Evolutionary conservation across 345 rosid species (phyloP).

Genomic region (Mallotus nudiflorus): DNA sequence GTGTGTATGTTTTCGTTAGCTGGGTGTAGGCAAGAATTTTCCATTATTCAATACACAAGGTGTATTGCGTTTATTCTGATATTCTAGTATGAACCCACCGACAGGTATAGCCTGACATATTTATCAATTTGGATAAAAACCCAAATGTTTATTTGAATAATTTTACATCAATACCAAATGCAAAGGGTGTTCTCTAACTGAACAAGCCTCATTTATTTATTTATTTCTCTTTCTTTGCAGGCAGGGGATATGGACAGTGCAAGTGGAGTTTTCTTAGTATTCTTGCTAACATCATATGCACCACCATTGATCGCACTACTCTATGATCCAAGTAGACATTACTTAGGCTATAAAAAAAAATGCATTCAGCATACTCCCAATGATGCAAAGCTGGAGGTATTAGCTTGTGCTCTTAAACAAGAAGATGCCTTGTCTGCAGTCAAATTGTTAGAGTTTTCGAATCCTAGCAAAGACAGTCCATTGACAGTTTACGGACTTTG

Average conservation of each 20-base stretch:
- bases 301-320: constrained; percentile 20
- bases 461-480: constrained; percentile 21
- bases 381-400: constrained; percentile 21
- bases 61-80: too few species aligned
- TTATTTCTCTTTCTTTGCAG: not conserved
- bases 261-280: constrained; percentile 6
- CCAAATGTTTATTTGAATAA: too few species aligned
- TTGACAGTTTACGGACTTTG: constrained; percentile 28
- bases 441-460: constrained; percentile 22
- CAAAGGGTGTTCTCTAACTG: not conserved
- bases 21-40: too few species aligned
- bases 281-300: constrained; percentile 10
- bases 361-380: constrained; percentile 15
- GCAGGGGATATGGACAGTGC: not conserved
- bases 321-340: constrained; percentile 27
- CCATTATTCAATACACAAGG: too few species aligned
- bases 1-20: not conserved
- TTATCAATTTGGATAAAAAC: not conserved
- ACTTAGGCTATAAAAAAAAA: constrained; percentile 28
- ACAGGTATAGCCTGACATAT: not conserved
- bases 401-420: constrained; percentile 29
- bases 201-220: not conserved
- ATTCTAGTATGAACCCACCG: too few species aligned
- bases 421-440: constrained; percentile 29
- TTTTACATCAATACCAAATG: too few species aligned